Evolutionary conservation across 108 stramenopile genomes (phyloP), one percentile per base, ranked within the genome.

Genomic region (Discostella stelligeroides): DNA sequence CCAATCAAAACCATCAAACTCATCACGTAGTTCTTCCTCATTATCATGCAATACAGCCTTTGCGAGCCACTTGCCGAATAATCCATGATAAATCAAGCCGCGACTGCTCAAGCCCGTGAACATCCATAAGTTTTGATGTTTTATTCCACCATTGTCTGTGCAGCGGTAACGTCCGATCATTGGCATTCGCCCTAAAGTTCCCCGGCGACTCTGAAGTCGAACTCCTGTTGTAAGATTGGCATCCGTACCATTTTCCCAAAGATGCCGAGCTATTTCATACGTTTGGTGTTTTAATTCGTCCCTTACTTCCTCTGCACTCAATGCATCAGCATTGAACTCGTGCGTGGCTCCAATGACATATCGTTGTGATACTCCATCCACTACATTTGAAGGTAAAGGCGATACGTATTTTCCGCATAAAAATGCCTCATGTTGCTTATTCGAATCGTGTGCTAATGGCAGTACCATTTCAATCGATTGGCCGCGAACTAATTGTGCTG

Each of bases 311-410:
- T 71, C 34, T 20, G 45, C 29, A 46, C 53, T 48, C 37, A 92
- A 28, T n/a, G 87, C 63, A 23, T 66, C 37, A 24, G 60, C 71
- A 47, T 85, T 66, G 60, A 83, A 95, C 64, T 95, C 94, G 38
- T 95, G 94, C 2, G 94, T 89, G n/a, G 94, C 89, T 46, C 94
- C 94, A 57, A 95, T 79, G 41, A 89, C 39, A 21, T 86, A 77
- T 27, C 63, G 59, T 57, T 54, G 67, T 4, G 42, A 13, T 43
- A 34, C 3, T 34, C 34, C 34, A 34, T 34, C 34, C 3, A 6
- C 34, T 34, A 6, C 54, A 4, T 85, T 68, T 6, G 34, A 43
- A 14, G 66, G 73, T 28, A 92, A 50, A 0, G 94, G 94, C n/a
- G 86, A 75, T 13, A 89, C 59, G 51, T 95, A 95, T 64, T 95